phyloP scores from a whole-genome alignment of 108 stramenopile species.

The Mediolabrus comicus region DNA sequence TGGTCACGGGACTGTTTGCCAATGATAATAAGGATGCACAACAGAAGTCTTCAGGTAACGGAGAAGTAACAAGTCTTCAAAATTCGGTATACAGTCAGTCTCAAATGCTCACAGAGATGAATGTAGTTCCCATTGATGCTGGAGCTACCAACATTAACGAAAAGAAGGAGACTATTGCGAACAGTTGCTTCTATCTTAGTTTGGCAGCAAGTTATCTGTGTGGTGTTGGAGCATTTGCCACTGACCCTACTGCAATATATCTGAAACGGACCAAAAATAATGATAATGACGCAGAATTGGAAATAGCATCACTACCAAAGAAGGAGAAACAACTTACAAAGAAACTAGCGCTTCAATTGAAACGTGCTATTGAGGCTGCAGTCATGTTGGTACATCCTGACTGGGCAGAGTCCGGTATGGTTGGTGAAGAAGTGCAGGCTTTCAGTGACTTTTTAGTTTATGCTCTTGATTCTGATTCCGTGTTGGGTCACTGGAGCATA shows the following conservation, averaged over 20 bases:
- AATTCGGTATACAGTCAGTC: constrained; percentile 28
- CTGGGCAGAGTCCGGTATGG: constrained; percentile 41
- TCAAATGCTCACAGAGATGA: constrained; percentile 22
- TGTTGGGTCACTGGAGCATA: constrained; percentile 44
- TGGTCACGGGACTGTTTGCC: constrained; percentile 35
- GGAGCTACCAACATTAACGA: constrained; percentile 44
- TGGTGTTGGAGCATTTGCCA: constrained; percentile 32
- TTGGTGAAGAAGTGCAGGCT: constrained; percentile 50
- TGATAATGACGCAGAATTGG: constrained; percentile 18
- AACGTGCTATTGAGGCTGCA: constrained; percentile 45
- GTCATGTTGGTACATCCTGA: constrained; percentile 45
- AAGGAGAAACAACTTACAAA: constrained; percentile 18
- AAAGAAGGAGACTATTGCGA: constrained; percentile 32
- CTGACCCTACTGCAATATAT: constrained; percentile 21
- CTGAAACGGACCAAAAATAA: neutral
- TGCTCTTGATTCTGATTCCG: constrained; percentile 36
- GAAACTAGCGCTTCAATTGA: constrained; percentile 41
- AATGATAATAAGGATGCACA: constrained; percentile 12
- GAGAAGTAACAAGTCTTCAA: constrained; percentile 27
- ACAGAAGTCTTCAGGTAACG: constrained; percentile 11
- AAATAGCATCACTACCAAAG: constrained; percentile 6
- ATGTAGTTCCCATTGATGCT: constrained; percentile 41
- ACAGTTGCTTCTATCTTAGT: constrained; percentile 50
- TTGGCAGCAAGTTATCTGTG: constrained; percentile 42
- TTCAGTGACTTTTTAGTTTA: constrained; percentile 51